Evolutionary conservation across 495 filamentous ascomycete genomes (phyloP).

Genomic region (Patellaria atrata): DNA sequence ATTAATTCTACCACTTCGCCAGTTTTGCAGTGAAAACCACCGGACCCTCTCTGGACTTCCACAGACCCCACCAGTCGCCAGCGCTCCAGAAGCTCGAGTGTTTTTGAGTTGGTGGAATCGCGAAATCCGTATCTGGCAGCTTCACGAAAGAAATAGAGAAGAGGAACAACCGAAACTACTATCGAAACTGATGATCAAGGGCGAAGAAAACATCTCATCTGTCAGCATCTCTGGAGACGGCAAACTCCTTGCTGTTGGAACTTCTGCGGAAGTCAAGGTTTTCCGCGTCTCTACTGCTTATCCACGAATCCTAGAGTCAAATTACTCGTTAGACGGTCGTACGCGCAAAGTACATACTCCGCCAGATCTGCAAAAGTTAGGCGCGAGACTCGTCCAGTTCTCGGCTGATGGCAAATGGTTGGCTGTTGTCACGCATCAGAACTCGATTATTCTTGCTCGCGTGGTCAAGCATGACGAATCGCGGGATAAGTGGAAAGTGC

Average conservation of each 20-base stretch:
- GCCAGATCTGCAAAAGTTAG: constrained; percentile 26
- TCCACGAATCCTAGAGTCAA: constrained; percentile 4
- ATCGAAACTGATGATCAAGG: constrained; percentile 56
- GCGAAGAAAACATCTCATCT: constrained; percentile 78
- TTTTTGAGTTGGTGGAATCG: constrained; percentile 89
- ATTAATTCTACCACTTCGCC: constrained; percentile 61
- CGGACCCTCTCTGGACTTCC: constrained; percentile 65
- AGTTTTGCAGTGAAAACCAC: constrained; percentile 70
- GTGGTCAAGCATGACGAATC: constrained; percentile 28
- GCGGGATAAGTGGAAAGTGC: constrained; percentile 31
- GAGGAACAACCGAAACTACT: constrained; percentile 37
- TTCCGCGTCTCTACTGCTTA: constrained; percentile 49
- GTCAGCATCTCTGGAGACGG: constrained; percentile 61
- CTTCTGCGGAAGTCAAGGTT: constrained; percentile 59
- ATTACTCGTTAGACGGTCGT: no score
- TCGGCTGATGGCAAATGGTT: constrained; percentile 43
- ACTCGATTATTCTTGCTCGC: constrained; percentile 34
- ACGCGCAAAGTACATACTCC: constrained; percentile 55
- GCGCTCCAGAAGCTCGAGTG: constrained; percentile 53
- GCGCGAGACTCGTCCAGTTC: constrained; percentile 49
- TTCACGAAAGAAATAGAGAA: constrained; percentile 12
- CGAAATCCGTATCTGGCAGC: constrained; percentile 71
- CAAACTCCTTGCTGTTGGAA: constrained; percentile 60
- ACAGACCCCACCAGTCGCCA: constrained; percentile 54
- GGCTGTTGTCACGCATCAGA: constrained; percentile 37